Conservation (phyloP, 1,139 yeast genomes). For the Hyphopichia khmerensis region DNA sequence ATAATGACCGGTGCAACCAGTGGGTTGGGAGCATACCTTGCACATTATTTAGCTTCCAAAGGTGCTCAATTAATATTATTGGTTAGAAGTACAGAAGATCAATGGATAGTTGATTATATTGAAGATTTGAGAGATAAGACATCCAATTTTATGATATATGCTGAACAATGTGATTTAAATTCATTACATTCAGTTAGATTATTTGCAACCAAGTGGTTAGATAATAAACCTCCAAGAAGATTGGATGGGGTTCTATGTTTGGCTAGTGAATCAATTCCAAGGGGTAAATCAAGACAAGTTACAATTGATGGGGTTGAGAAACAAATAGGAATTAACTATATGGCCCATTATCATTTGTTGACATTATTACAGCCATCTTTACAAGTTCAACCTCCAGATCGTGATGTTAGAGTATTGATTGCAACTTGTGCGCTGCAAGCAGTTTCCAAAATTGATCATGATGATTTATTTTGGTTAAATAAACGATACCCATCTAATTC, state of each 20-base stretch:
- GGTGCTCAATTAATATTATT: constrained; percentile 89
- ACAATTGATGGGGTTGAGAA: constrained; percentile 81
- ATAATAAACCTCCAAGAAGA: constrained; percentile 85
- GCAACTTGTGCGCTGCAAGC: constrained; percentile 78
- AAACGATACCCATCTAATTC: constrained; percentile 57
- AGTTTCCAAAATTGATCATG: constrained; percentile 60
- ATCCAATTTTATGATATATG: constrained; percentile 73
- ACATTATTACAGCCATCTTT: constrained; percentile 78
- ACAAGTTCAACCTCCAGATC: constrained; percentile 86
- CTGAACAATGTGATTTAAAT: constrained; percentile 81
- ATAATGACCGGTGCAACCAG: constrained; percentile 82
- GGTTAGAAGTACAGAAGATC: constrained; percentile 62
- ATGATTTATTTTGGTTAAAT: constrained; percentile 67
- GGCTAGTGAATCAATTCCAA: constrained; percentile 81
- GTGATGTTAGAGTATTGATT: constrained; percentile 81
- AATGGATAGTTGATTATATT: constrained; percentile 78
- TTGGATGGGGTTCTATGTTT: constrained; percentile 86
- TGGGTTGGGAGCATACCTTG: constrained; percentile 82
- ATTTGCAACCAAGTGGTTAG: constrained; percentile 94
- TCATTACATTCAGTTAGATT: constrained; percentile 76
- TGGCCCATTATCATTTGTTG: constrained; percentile 76
- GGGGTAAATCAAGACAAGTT: constrained; percentile 56
- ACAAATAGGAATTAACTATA: constrained; percentile 81
- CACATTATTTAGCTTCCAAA: constrained; percentile 64
- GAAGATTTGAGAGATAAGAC: constrained; percentile 73